Percentiles rank a stretch among this genome's conserved stretches.
Evolutionary conservation across 331 rosid genomes (phyloP).

Genomic region (Malus hybrid): DNA sequence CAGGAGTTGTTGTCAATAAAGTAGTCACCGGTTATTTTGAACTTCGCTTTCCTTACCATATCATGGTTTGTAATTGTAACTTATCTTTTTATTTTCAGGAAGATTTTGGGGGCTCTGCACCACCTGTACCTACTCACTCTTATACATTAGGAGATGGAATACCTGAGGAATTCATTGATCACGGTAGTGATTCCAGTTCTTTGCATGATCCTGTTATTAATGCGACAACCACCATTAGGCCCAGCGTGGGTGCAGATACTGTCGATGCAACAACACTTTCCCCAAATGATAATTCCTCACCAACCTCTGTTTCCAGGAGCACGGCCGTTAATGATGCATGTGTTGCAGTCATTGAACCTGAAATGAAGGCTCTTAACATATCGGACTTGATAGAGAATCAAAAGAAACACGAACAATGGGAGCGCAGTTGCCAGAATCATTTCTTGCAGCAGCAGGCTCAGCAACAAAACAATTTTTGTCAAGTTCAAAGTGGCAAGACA

Average conservation of each 20-base stretch:
- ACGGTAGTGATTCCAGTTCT: constrained; percentile 31
- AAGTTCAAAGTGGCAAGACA: constrained; percentile 29
- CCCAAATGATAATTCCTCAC: constrained; percentile 19
- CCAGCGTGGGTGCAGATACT: constrained; percentile 4
- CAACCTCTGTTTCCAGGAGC: constrained; percentile 21
- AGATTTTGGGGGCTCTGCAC: constrained; percentile 35
- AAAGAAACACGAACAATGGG: constrained; percentile 39
- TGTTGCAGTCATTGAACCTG: constrained; percentile 32
- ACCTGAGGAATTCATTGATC: constrained; percentile 26
- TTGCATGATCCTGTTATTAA: constrained; percentile 21
- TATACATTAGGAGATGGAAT: constrained; percentile 26
- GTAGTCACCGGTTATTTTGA: not conserved
- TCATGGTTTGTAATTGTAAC: not conserved
- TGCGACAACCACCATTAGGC: constrained; percentile 11
- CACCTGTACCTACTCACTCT: constrained; percentile 42
- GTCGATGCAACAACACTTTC: constrained; percentile 26
- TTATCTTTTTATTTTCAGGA: constrained; percentile 5
- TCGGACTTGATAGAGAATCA: constrained; percentile 33
- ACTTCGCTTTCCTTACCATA: not conserved
- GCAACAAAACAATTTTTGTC: constrained; percentile 31
- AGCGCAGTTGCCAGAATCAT: constrained; percentile 33
- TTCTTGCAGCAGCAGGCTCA: constrained; percentile 29
- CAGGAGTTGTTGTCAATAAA: not conserved
- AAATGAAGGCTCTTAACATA: constrained; percentile 36
- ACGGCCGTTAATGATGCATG: constrained; percentile 27